phyloP scores from a whole-genome alignment of 2,329 filamentous ascomycete species.

The Epichloe scottii region DNA sequence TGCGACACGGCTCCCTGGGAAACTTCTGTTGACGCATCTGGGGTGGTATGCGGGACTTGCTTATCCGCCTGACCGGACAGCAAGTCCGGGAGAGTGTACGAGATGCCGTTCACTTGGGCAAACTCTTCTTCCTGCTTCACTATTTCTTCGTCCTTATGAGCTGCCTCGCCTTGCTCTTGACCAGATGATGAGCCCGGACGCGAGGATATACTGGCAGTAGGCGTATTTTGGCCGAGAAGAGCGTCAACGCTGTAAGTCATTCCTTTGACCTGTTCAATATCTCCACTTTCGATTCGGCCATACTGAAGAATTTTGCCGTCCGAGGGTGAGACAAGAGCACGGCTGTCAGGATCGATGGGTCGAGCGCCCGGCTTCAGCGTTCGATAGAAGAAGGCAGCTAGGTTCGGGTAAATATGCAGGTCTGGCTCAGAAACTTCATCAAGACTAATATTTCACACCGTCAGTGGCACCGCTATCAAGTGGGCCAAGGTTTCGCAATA shows the following conservation, averaged over 20 bases:
- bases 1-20: constrained; percentile 65
- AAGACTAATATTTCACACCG: constrained; percentile 38
- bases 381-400: constrained; percentile 95
- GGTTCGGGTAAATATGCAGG: constrained; percentile 79
- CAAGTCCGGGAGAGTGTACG: constrained; percentile 80
- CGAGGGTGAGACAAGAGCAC: constrained; percentile 73
- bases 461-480: constrained; percentile 11
- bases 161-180: constrained; percentile 14
- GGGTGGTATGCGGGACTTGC: constrained; percentile 35
- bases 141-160: constrained; percentile 45
- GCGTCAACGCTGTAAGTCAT: constrained; percentile 97
- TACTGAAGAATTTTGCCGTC: constrained; percentile 89
- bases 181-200: constrained; percentile 12
- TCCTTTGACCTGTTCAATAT: constrained; percentile 97
- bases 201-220: constrained; percentile 36
- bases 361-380: constrained; percentile 79
- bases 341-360: constrained; percentile 68
- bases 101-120: constrained; percentile 85
- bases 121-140: constrained; percentile 84
- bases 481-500: neutral
- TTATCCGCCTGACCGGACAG: constrained; percentile 56
- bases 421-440: constrained; percentile 81
- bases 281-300: constrained; percentile 79
- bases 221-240: constrained; percentile 59
- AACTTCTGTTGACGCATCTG: constrained; percentile 58